Base-by-base conservation (phyloP, 345 rosid genomes). In the Lepidium sativum region DNA sequence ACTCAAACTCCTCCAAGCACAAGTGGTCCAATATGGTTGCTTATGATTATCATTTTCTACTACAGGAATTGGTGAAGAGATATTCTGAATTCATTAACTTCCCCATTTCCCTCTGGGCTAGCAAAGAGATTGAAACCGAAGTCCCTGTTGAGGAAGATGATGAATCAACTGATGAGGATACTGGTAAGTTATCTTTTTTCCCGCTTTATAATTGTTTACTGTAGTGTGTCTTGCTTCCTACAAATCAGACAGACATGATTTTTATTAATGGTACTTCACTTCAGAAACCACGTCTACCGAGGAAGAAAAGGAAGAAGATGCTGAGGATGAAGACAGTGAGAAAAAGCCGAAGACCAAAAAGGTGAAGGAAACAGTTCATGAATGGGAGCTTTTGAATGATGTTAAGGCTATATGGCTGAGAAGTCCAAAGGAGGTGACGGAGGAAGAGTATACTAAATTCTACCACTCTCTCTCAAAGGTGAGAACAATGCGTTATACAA, bases 1-100 rank as follows among this genome's bases (percentile, higher is more conserved):
- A 25, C 58, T 48, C 16, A 17, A 52, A 65, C 14, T 25, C 38
- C 51, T 17, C 37, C 8, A 1, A 17, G 38, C n/a, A 6, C 38
- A 63, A 14, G 35, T 47, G 13, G 38, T 23, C 38, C 8, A 45
- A 53, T 54, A 13, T 54, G 45, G 51, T 42, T 44, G 39, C 62
- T 37, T 31, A 53, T 73, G 32, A 18, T 37, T 25, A 52, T 54
- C 2, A 13, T 13, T 54, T 40, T 68, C 55, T 61, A 3, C 67
- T 73, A 20, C 79, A 94, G 99, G 99, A 94, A 3, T 75, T 94
- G 84, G 99, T 94, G 80, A 86, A 94, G 82, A 94, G 71, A 74
- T 94, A 94, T 73, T 94, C 97, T 56, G 97, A 94, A 80, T 94
- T 94, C 76, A 94, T 94, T 67, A 94, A 90, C 77, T 94, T 94